Evolutionary conservation across 805 yeast genomes (phyloP), one percentile per base, ranked within the genome.

Genomic region (Jamesozyma piceae): DNA sequence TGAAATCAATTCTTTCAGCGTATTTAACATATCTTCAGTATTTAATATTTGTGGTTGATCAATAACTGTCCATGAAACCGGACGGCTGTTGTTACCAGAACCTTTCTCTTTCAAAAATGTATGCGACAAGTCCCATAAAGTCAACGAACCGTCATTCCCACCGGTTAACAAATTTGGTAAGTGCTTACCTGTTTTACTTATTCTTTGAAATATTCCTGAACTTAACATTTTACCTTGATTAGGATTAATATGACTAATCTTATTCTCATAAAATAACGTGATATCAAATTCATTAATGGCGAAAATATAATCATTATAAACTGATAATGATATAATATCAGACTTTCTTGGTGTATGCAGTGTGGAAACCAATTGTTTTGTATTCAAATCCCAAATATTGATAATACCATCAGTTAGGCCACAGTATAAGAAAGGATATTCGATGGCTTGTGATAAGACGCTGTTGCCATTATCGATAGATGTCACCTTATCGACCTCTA

Each of bases 381-480:
- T 88, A 38, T 82, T 78, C 38, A 90, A 65, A 53, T 92, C 97
- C 87, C 95, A 84, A 5, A 86, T 78, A 43, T 80, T 78, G n/a
- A 90, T 72, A 21, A 69, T 67, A 9, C 95, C 92, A 44, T 77
- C 76, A 10, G 80, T 73, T 24, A 87, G 63, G 0, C 97, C 97
- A 55, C 90, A 85, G 61, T 86, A 90, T 8, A 92, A 60, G 53
- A 82, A 84, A 35, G 87, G 75, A 32, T 77, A 79, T 29, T 71
- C 65, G 8, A 76, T 64, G 3, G 80, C 68, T 67, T 87, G 73
- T 0, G 94, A 82, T 22, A 89, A 64, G 2, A 89, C 80, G 6
- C 86, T 73, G 27, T 79, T 85, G 2, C 75, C 79, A 48, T 82
- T 80, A 32, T 79, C 79, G 40, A 60, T 38, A 20, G 46, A 49